phyloP scores from a whole-genome alignment of 1,284 basidiomycete species.

The Ganoderma leucocontextum region DNA sequence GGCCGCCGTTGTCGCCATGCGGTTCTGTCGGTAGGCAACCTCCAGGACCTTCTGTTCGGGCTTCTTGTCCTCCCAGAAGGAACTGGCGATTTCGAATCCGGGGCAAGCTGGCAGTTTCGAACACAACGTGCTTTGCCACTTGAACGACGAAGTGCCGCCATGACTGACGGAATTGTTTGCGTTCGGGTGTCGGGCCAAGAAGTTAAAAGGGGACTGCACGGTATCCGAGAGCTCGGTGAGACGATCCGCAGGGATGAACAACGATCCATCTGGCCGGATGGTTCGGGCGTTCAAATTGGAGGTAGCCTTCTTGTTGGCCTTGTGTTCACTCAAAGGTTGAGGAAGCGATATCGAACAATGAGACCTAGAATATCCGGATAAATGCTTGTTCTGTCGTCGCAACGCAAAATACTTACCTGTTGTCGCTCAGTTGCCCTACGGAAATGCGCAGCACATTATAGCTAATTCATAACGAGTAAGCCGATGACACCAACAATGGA shows the following conservation, averaged over 20 bases:
- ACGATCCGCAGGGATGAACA: slow-evolving; percentile 52
- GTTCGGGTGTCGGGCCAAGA: slow-evolving; percentile 49
- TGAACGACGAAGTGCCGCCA: slow-evolving; percentile 53
- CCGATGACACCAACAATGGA: not conserved
- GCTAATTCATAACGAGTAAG: slow-evolving; percentile 38
- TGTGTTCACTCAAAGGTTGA: slow-evolving; percentile 47
- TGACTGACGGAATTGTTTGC: slow-evolving; percentile 45
- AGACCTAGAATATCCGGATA: slow-evolving; percentile 42
- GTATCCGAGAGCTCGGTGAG: slow-evolving; percentile 51
- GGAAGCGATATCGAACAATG: slow-evolving; percentile 60
- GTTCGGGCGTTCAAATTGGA: slow-evolving; percentile 55
- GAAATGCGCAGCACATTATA: slow-evolving; percentile 59
- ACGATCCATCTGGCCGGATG: slow-evolving; percentile 55
- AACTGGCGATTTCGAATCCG: slow-evolving; percentile 61
- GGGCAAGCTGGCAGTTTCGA: slow-evolving; percentile 52
- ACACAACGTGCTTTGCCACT: slow-evolving; percentile 61
- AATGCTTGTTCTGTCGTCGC: not conserved
- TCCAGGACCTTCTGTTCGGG: slow-evolving; percentile 55
- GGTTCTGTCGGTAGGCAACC: slow-evolving; percentile 65
- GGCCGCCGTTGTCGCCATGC: slow-evolving; percentile 60
- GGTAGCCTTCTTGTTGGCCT: slow-evolving; percentile 40
- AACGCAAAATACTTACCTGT: slow-evolving; percentile 45
- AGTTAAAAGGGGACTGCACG: slow-evolving; percentile 54
- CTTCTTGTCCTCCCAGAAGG: slow-evolving; percentile 69
- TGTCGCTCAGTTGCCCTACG: slow-evolving; percentile 50